Evolutionary conservation across 148 eudicot genomes (phyloP), one percentile per base, ranked within the genome.

Genomic region (Camellia sinensis): DNA sequence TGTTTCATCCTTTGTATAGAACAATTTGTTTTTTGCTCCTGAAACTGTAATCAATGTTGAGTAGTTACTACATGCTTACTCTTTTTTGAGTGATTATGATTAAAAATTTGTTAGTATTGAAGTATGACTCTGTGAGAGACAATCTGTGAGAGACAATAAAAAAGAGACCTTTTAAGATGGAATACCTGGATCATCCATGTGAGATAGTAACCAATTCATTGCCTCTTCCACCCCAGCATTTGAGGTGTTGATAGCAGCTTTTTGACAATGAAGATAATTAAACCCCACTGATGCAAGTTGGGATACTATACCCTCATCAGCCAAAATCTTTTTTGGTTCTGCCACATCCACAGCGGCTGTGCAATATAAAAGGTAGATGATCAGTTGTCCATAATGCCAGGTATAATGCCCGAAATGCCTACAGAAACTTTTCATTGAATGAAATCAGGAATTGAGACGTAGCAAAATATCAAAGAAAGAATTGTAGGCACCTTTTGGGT

Each of bases 141-240:
- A 52, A 48, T 74, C 8, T n/a, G n/a, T n/a, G n/a, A n/a, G n/a
- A n/a, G n/a, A n/a, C n/a, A n/a, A n/a, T n/a, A n/a, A n/a, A n/a
- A n/a, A 73, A 75, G 15, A 62, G 15, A 21, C 18, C 41, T 37
- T 7, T 17, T 62, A 6, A 76, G 22, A 46, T 37, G 45, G 57
- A 74, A 66, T 87, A 96, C 99, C 99, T 81, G 99, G 92, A 86
- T 96, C 99, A 83, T 89, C 91, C 98, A 96, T 87, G 88, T 96
- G 99, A 86, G 90, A 80, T 69, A 96, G 92, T 78, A 96, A 87
- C 99, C 99, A 96, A 82, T 91, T 92, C 98, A 93, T 96, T 54
- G 99, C 99, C 83, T 89, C 98, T 80, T 96, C 99, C 72, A 90
- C 90, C 83, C 99, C 99, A 60, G 86, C 84, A 85, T 96, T 96